Evolutionary conservation across 2,329 filamentous ascomycete species (phyloP).

Genomic region (Trichoderma sp.): DNA sequence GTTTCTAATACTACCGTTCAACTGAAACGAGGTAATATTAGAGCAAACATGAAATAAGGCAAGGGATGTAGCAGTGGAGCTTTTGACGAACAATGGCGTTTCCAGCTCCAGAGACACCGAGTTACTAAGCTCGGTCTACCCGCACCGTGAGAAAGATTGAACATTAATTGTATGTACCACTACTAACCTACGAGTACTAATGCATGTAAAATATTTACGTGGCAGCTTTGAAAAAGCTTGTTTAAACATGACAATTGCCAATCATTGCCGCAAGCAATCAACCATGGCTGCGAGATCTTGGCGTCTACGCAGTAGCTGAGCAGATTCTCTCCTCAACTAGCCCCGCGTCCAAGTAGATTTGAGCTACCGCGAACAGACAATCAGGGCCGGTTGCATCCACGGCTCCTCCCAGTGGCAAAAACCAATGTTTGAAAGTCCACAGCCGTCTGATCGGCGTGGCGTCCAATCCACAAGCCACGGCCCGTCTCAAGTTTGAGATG

Average conservation of each 20-base stretch:
- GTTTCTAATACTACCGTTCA: background rate
- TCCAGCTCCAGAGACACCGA: background rate
- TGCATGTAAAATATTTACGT: background rate
- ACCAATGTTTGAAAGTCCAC: background rate
- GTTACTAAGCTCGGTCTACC: background rate
- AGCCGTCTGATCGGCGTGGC: background rate
- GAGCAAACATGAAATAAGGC: background rate
- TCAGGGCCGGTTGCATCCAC: conserved; percentile 9
- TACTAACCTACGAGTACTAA: background rate
- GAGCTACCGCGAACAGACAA: background rate
- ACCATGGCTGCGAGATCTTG: background rate
- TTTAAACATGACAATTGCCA: background rate
- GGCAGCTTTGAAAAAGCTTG: background rate
- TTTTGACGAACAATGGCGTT: background rate
- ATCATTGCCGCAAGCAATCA: background rate
- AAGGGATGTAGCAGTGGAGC: background rate
- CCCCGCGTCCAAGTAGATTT: background rate
- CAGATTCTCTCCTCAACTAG: background rate
- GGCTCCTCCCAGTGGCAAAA: background rate
- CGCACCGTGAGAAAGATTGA: background rate
- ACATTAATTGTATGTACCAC: background rate
- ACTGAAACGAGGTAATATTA: background rate
- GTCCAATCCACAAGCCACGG: conserved; percentile 1
- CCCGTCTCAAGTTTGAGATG: background rate
- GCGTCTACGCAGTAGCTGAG: background rate